These are phyloP conservation scores for Didymella arachidicola DNA, from an alignment of 2,329 filamentous ascomycete species.

Conservation along the genomic window DNA sequence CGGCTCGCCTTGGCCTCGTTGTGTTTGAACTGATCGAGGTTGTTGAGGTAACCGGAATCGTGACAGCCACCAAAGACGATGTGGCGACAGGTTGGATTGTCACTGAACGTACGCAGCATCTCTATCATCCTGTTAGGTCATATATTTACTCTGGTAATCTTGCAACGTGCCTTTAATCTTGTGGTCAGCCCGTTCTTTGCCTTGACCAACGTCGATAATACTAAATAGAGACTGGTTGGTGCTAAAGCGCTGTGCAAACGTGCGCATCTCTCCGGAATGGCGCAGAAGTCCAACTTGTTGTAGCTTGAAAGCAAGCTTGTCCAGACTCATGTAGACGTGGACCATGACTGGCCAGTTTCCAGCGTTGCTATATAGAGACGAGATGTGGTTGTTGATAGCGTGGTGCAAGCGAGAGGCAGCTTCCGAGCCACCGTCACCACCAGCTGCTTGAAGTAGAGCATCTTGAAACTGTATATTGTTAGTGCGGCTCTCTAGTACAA, in stretches of 20 bases:
- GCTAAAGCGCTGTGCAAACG: constrained; percentile 56
- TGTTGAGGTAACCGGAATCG: constrained; percentile 57
- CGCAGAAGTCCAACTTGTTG: constrained; percentile 52
- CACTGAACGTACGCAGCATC: constrained; percentile 56
- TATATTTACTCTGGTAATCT: not conserved
- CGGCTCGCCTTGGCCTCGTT: constrained; percentile 48
- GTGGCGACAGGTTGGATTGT: constrained; percentile 57
- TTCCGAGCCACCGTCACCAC: constrained; percentile 55
- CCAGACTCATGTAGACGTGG: constrained; percentile 57
- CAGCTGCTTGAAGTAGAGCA: constrained; percentile 51
- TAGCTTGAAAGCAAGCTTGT: constrained; percentile 55
- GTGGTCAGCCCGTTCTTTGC: constrained; percentile 58
- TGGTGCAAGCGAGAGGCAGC: constrained; percentile 55
- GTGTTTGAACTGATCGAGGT: constrained; percentile 56
- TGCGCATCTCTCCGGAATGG: constrained; percentile 50
- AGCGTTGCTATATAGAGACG: constrained; percentile 51
- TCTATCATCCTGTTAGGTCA: constrained; percentile 40
- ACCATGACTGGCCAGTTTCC: constrained; percentile 57
- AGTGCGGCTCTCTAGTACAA: not conserved
- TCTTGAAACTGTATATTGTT: constrained; percentile 52
- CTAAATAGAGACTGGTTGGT: constrained; percentile 56
- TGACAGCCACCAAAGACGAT: constrained; percentile 59
- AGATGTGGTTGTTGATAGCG: constrained; percentile 54
- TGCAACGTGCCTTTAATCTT: constrained; percentile 52
- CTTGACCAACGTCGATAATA: constrained; percentile 58